Conservation (phyloP, 345 rosid species). For the Stellera chamaejasme region DNA sequence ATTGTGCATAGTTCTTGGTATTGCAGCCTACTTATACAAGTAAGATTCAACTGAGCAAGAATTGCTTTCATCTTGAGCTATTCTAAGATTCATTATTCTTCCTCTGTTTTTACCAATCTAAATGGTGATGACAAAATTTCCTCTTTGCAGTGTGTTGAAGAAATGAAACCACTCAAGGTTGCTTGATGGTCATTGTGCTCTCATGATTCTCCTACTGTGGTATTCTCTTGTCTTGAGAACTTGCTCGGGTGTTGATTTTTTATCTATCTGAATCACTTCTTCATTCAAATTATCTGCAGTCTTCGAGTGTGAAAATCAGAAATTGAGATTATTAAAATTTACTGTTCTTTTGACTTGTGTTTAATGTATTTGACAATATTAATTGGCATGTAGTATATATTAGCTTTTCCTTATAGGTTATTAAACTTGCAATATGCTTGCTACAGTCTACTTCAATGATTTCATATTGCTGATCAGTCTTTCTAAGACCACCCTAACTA, state of each 20-base stretch:
- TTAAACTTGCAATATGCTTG: too few species aligned
- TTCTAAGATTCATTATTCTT: neutral
- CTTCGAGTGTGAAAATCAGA: conserved; percentile 7
- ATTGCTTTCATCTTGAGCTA: neutral
- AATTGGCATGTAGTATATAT: too few species aligned
- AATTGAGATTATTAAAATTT: neutral
- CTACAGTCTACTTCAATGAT: too few species aligned
- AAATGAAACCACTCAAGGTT: conserved; percentile 27
- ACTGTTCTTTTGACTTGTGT: too few species aligned
- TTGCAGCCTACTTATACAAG: conserved; percentile 99
- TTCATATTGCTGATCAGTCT: too few species aligned
- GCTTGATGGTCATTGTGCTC: conserved; percentile 4
- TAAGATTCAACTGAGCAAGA: conserved; percentile 28
- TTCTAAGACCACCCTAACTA: too few species aligned
- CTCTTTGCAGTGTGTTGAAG: conserved; percentile 58
- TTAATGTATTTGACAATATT: too few species aligned
- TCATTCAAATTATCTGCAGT: neutral
- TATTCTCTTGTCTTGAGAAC: conserved; percentile 12
- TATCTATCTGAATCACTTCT: conserved; percentile 6
- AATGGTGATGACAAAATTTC: conserved; percentile 7
- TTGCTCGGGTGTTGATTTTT: conserved; percentile 19
- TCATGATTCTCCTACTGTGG: conserved; percentile 7
- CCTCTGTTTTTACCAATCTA: neutral
- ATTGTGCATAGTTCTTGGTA: conserved; percentile 80
- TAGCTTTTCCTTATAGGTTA: too few species aligned